phyloP scores from a whole-genome alignment of 2,329 filamentous ascomycete genomes.

The Colletotrichum acutatum region DNA sequence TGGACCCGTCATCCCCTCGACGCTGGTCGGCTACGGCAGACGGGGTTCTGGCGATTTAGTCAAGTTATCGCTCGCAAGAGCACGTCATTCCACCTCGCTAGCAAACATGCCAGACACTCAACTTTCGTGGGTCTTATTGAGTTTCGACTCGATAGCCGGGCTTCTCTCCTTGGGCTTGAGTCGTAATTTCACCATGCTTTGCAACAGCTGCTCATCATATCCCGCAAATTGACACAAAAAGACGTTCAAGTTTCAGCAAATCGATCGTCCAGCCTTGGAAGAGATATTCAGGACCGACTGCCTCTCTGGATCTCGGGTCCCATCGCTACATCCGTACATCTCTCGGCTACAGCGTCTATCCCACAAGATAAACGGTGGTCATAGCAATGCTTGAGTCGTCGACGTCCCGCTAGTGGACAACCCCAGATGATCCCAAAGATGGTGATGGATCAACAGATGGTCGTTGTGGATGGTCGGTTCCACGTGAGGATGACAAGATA shows the following conservation, averaged over 20 bases:
- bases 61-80: neutral
- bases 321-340: slow-evolving; percentile 6
- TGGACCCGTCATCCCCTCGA: slow-evolving; percentile 20
- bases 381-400: slow-evolving; percentile 32
- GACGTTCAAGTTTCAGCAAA: neutral
- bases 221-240: neutral
- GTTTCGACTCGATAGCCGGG: neutral
- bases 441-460: slow-evolving; percentile 27
- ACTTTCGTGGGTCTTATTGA: slow-evolving; percentile 8
- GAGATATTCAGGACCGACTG: slow-evolving; percentile 28
- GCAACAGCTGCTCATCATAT: neutral
- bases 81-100: slow-evolving; percentile 19
- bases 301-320: slow-evolving; percentile 5
- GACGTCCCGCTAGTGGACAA: slow-evolving; percentile 6
- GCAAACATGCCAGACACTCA: neutral
- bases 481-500: slow-evolving; percentile 7
- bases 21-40: slow-evolving; percentile 6
- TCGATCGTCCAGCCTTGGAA: slow-evolving; percentile 1
- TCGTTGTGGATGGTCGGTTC: slow-evolving; percentile 7
- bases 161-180: neutral
- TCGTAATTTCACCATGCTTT: slow-evolving; percentile 2
- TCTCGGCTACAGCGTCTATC: slow-evolving; percentile 8
- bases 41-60: slow-evolving; percentile 1
- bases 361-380: slow-evolving; percentile 34
- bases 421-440: slow-evolving; percentile 31